Base-by-base conservation (phyloP, 495 filamentous ascomycete genomes). In the Gamarada debralockiae region DNA sequence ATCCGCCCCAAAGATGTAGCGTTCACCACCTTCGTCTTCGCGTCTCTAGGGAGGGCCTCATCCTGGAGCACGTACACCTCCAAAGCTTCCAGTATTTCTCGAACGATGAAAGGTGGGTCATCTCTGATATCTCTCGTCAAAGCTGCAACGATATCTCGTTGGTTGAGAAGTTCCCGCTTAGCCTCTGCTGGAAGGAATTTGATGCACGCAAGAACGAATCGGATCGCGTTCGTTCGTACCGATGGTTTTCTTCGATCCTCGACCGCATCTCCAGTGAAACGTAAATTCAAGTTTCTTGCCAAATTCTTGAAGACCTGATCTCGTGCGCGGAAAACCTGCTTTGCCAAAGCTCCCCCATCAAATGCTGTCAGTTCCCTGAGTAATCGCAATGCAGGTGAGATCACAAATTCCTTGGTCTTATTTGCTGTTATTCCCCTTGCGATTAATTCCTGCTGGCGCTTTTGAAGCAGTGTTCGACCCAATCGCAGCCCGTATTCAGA, bases 341-440 rank as follows among this genome's bases (percentile, higher is more conserved):
- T 80, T 12, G 90, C 86, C 18, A 86, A 72, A 34, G 79, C 80
- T 14, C 90, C 91, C 6, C 90, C 91, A 69, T 95, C 89, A 58
- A 92, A 90, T 24, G 74, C 80, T 13, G 85, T 77, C 3, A 88
- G 74, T 68, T 97, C 90, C 18, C 81, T 85, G 42, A 97, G 74
- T 41, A 97, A 73, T 52, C 90, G 79, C 39, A 97, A 66, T 37
- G 83, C 87, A 0, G 91, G 89, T 2, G 86, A 90, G 53, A 97
- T 91, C 36, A 95, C 71, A 69, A 87, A 86, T 31, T 92, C 86
- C 60, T 92, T 95, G 2, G 77, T 72, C 63, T 86, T 89, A 2
- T 80, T 78, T 3, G 86, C 82, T 2, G 82, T 84, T 48, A 95
- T 64, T 40, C 84, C 86, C 50, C 83, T 80, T 29, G 84, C 79